These are phyloP conservation scores for Phytophthora pini DNA, from an alignment of 352 stramenopile genomes.

Conservation along the genomic window DNA sequence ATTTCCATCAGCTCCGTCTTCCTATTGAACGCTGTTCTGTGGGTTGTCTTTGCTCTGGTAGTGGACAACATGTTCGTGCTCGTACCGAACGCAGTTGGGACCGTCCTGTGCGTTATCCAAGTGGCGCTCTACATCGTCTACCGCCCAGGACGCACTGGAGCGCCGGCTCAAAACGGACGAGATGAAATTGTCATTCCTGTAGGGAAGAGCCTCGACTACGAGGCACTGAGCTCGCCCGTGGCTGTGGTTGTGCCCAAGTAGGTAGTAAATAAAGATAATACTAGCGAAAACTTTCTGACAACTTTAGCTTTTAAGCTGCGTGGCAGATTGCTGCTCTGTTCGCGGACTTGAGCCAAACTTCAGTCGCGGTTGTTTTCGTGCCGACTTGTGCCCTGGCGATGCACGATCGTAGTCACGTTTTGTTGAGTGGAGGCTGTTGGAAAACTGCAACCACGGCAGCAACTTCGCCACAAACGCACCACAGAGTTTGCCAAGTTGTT, in stretches of 20 bases:
- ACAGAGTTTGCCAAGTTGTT: background rate
- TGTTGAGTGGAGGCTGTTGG: conserved; percentile 22
- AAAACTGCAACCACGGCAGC: conserved; percentile 32
- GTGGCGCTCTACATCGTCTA: conserved; percentile 54
- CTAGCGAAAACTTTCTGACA: too few relatives aligned
- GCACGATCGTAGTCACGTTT: conserved; percentile 1
- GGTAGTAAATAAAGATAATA: too few relatives aligned
- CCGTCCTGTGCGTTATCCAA: conserved; percentile 44
- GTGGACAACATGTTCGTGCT: conserved; percentile 46
- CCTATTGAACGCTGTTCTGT: conserved; percentile 49
- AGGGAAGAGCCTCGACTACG: conserved; percentile 15
- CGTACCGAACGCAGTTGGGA: conserved; percentile 42
- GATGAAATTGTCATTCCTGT: conserved; percentile 16
- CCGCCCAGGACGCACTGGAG: conserved; percentile 11
- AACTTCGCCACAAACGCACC: conserved; percentile 7
- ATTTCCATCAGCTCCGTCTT: conserved; percentile 50
- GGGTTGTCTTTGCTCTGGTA: conserved; percentile 51
- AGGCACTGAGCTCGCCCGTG: conserved; percentile 13
- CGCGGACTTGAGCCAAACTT: background rate
- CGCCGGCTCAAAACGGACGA: background rate
- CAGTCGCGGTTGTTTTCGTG: conserved; percentile 2
- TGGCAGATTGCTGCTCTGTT: background rate
- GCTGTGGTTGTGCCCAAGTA: background rate
- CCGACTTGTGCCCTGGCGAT: conserved; percentile 13
- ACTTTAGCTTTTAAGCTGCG: too few relatives aligned